Percentiles rank a stretch among this genome's conserved stretches.
These are phyloP conservation scores for Casuarina glauca DNA, from an alignment of 306 rosid genomes.

Conservation along the genomic window DNA sequence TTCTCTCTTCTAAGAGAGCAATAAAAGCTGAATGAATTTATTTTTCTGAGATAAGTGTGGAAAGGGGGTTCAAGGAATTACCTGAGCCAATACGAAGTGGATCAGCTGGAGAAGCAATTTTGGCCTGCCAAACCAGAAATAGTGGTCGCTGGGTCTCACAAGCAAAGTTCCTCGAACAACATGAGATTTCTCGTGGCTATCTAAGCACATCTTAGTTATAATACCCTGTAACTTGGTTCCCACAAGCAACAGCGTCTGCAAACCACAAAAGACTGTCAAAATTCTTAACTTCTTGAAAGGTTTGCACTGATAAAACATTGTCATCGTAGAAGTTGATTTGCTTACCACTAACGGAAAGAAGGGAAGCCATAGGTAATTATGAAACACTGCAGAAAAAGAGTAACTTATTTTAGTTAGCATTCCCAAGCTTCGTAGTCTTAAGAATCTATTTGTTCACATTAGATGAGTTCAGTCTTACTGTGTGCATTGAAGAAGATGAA, in stretches of 20 bases:
- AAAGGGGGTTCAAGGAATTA: not conserved
- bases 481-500: conserved; percentile 54
- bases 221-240: conserved; percentile 67
- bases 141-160: conserved; percentile 53
- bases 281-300: not conserved
- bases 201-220: conserved; percentile 55
- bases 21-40: not conserved
- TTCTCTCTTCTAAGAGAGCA: too few relatives aligned
- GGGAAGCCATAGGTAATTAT: conserved; percentile 53
- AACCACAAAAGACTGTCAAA: not conserved
- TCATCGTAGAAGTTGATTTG: not conserved
- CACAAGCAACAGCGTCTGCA: conserved; percentile 52
- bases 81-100: conserved; percentile 59
- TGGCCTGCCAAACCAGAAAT: conserved; percentile 61
- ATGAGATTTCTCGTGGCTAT: conserved; percentile 48
- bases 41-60: not conserved
- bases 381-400: conserved; percentile 39
- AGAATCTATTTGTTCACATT: not conserved
- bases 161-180: conserved; percentile 58
- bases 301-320: not conserved
- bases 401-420: not conserved
- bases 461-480: conserved; percentile 32
- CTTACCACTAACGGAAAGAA: conserved; percentile 61
- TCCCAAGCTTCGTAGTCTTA: not conserved
- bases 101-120: conserved; percentile 51